phyloP scores from a whole-genome alignment of 306 rosid genomes.

The Lathyrus tuberosus region DNA sequence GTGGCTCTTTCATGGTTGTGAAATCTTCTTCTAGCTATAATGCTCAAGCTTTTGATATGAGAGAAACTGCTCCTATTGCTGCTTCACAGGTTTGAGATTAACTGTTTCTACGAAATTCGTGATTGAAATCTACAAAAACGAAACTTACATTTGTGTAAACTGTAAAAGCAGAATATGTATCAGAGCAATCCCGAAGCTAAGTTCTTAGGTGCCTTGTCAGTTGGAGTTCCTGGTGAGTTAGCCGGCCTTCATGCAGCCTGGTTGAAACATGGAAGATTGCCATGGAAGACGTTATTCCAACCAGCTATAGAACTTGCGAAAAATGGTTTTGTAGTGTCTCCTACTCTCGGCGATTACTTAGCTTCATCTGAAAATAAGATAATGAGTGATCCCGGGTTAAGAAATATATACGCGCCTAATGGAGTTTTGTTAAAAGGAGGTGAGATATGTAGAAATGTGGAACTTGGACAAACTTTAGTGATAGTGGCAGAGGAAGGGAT shows the following conservation, averaged over 20 bases:
- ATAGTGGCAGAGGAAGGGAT: slow-evolving; percentile 75
- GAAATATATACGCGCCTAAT: slow-evolving; percentile 64
- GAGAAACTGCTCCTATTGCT: slow-evolving; percentile 95
- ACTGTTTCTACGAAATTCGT: slow-evolving; percentile 35
- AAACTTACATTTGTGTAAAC: slow-evolving; percentile 30
- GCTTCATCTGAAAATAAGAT: slow-evolving; percentile 28
- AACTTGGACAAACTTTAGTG: slow-evolving; percentile 69
- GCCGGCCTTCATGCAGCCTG: slow-evolving; percentile 93
- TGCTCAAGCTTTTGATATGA: slow-evolving; percentile 73
- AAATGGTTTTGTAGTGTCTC: slow-evolving; percentile 67
- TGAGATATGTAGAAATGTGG: slow-evolving; percentile 65
- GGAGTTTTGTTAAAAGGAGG: slow-evolving; percentile 66
- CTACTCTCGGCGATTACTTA: slow-evolving; percentile 49
- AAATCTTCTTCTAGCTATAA: slow-evolving; percentile 59
- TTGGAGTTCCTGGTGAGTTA: slow-evolving; percentile 91
- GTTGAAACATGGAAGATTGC: slow-evolving; percentile 72
- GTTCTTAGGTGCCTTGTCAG: slow-evolving; percentile 61
- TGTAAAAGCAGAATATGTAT: slow-evolving; percentile 75
- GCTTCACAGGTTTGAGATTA: slow-evolving; percentile 73
- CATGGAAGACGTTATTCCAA: slow-evolving; percentile 71
- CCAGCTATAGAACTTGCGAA: slow-evolving; percentile 82
- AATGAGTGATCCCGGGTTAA: slow-evolving; percentile 72
- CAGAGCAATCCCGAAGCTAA: slow-evolving; percentile 57
- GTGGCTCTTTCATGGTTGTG: slow-evolving; percentile 83
- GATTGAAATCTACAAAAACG: slow-evolving; percentile 15